Conservation (phyloP, 2,329 filamentous ascomycete genomes). For the Calonectria hongkongensis region DNA sequence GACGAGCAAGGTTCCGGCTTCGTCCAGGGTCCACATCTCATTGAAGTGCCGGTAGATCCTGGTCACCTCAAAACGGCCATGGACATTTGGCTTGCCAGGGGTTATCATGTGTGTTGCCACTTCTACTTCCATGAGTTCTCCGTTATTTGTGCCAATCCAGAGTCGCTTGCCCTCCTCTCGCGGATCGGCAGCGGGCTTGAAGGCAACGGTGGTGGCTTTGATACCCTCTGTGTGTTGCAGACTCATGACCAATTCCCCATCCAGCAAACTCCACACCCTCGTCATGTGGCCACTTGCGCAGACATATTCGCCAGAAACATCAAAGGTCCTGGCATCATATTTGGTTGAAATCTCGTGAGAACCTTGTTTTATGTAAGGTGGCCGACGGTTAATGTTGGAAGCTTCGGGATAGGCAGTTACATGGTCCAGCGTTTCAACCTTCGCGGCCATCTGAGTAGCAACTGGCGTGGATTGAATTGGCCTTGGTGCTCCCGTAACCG, state of each 20-base stretch:
- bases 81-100: conserved; percentile 80
- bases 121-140: conserved; percentile 93
- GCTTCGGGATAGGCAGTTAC: conserved; percentile 86
- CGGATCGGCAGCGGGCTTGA: conserved; percentile 87
- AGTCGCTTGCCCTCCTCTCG: conserved; percentile 87
- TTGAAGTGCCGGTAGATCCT: conserved; percentile 91
- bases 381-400: conserved; percentile 88
- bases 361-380: conserved; percentile 83
- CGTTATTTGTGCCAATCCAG: conserved; percentile 93
- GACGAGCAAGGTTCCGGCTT: conserved; percentile 88
- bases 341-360: conserved; percentile 87
- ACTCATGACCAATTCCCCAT: conserved; percentile 88
- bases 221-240: conserved; percentile 89
- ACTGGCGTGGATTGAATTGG: conserved; percentile 37
- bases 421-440: conserved; percentile 68
- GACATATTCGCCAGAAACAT: conserved; percentile 90
- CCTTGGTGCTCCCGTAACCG: conserved; percentile 5
- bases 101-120: conserved; percentile 83
- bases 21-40: conserved; percentile 96
- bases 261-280: conserved; percentile 89
- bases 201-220: conserved; percentile 87
- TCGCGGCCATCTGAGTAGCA: conserved; percentile 47
- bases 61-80: conserved; percentile 86
- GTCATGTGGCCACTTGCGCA: conserved; percentile 93
- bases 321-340: conserved; percentile 90